These are phyloP conservation scores for Fusarium subtropicale DNA, from an alignment of 2,329 filamentous ascomycete genomes.

Conservation along the genomic window DNA sequence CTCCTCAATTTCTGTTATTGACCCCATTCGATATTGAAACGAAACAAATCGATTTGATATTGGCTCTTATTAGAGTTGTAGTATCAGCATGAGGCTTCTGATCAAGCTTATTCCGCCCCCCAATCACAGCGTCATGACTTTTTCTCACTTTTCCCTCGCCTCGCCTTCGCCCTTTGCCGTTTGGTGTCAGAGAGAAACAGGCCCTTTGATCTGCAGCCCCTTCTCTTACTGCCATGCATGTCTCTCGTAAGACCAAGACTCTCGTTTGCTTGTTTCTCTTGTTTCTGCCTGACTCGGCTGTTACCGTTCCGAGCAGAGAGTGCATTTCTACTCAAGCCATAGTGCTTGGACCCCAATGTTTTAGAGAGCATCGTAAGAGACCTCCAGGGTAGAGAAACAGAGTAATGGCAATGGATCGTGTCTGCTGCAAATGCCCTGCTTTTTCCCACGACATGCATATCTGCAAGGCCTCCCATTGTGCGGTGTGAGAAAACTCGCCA, in stretches of 20 bases:
- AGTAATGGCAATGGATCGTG: not conserved
- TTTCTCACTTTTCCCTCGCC: constrained; percentile 10
- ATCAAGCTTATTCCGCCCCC: constrained; percentile 30
- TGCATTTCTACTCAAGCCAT: not conserved
- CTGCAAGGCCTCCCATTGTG: not conserved
- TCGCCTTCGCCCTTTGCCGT: constrained; percentile 13
- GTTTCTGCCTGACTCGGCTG: constrained; percentile 12
- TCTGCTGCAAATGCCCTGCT: constrained; percentile 5
- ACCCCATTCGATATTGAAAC: constrained; percentile 13
- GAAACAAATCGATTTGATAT: constrained; percentile 20
- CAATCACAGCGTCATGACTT: constrained; percentile 36
- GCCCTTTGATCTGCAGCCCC: constrained; percentile 7
- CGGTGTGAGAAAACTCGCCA: constrained; percentile 11
- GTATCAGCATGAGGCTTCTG: constrained; percentile 6
- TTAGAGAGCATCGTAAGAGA: not conserved
- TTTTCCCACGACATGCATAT: constrained; percentile 1
- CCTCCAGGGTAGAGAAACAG: not conserved
- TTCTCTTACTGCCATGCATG: constrained; percentile 8
- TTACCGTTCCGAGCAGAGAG: constrained; percentile 30
- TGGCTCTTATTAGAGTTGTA: constrained; percentile 15
- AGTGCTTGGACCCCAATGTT: not conserved
- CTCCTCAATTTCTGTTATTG: constrained; percentile 19
- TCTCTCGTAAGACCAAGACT: constrained; percentile 10
- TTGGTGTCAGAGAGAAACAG: not conserved
- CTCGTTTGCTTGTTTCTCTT: not conserved